A percentile compares a stretch with the other conserved stretches of the same genome.
phyloP scores from a whole-genome alignment of 371 early-diverging fungal genomes.

The Choanephora cucurbitarum region DNA sequence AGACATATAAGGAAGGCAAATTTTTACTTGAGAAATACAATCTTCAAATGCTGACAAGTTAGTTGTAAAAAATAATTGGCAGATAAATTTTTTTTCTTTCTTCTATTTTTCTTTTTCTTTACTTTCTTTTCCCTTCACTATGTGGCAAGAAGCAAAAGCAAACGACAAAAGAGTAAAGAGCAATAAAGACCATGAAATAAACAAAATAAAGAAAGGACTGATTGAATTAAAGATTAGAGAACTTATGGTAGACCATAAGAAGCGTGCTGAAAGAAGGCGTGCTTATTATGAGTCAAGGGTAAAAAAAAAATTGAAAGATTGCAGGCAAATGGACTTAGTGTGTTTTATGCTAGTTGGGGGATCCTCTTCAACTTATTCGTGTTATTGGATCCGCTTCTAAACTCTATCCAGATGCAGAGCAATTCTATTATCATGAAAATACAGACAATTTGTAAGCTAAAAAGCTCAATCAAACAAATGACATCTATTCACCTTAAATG shows the following conservation, averaged over 20 bases:
- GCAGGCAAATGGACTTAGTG: neutral
- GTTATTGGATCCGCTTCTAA: conserved; percentile 54
- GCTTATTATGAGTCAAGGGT: conserved; percentile 64
- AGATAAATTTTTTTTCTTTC: conserved; percentile 2
- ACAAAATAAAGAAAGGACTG: neutral
- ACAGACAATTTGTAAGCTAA: conserved; percentile 47
- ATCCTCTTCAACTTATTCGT: conserved; percentile 58
- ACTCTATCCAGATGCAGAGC: conserved; percentile 56
- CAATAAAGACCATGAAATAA: too few species aligned
- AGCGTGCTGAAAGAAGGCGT: conserved; percentile 57
- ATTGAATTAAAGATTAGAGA: conserved; percentile 44
- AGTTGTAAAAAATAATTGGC: neutral
- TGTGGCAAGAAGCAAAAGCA: conserved; percentile 51
- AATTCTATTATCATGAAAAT: conserved; percentile 57
- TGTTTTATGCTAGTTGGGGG: conserved; percentile 47
- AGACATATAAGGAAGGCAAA: conserved; percentile 77
- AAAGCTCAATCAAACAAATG: neutral
- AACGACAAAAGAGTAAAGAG: conserved; percentile 46
- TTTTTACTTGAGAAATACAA: conserved; percentile 56
- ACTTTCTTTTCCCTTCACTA: conserved; percentile 6
- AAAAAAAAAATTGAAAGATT: conserved; percentile 2
- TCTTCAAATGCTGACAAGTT: conserved; percentile 5
- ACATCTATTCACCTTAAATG: too few species aligned
- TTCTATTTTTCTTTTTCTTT: neutral
- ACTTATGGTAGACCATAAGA: conserved; percentile 56